Evolutionary conservation across 1,284 basidiomycete genomes (phyloP).

Genomic region (Violaceomyces palustris): DNA sequence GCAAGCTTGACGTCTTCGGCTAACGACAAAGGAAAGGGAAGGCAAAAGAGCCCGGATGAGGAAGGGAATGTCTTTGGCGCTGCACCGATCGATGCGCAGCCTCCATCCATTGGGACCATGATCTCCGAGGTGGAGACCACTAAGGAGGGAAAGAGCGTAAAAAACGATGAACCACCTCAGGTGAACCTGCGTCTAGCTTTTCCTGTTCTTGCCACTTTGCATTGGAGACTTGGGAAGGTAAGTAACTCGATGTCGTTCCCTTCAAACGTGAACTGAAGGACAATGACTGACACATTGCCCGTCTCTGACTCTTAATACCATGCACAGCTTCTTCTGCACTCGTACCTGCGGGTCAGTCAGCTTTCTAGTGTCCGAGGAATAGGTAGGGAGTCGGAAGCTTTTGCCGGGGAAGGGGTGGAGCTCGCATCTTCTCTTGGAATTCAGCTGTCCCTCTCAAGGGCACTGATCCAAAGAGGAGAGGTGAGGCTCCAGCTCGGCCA

Average conservation of each 20-base stretch:
- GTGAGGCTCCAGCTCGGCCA: constrained; percentile 22
- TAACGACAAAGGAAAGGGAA: too few species aligned
- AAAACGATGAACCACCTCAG: too few species aligned
- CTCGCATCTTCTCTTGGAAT: constrained; percentile 22
- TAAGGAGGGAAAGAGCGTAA: too few species aligned
- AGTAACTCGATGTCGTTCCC: neutral
- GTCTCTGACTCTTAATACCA: too few species aligned
- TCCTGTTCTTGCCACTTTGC: too few species aligned
- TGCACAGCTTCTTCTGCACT: constrained; percentile 8
- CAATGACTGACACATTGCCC: too few species aligned
- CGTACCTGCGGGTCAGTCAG: constrained; percentile 21
- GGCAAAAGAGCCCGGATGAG: too few species aligned
- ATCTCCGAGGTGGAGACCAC: too few species aligned
- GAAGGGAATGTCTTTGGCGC: too few species aligned
- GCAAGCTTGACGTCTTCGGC: constrained; percentile 5
- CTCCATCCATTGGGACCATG: too few species aligned
- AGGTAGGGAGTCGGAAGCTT: constrained; percentile 37
- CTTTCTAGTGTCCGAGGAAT: constrained; percentile 41
- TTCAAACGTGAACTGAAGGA: neutral
- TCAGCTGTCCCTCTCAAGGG: constrained; percentile 19
- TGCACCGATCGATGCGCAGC: too few species aligned
- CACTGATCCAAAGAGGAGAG: constrained; percentile 31
- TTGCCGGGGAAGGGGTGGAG: constrained; percentile 38
- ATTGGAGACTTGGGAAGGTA: neutral
- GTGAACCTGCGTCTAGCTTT: too few species aligned